These are phyloP conservation scores for Boletus pseudo-olivaceus DNA, from an alignment of 768 basidiomycete species.

Conservation along the genomic window DNA sequence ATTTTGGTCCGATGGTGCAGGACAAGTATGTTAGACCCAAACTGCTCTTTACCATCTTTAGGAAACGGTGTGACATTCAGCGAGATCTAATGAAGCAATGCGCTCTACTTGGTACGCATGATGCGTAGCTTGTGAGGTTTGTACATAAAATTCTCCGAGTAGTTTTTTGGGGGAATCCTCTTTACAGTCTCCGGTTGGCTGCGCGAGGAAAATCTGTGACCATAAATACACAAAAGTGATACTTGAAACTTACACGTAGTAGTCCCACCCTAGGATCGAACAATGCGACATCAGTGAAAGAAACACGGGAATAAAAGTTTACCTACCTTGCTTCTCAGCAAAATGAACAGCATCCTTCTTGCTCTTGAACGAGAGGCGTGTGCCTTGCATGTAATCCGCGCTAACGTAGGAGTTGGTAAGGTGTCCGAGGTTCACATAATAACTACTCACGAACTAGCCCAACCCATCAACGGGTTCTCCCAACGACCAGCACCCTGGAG, in stretches of 20 bases:
- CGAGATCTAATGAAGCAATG: conserved; percentile 2
- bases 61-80: neutral
- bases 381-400: conserved; percentile 96
- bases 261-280: conserved; percentile 76
- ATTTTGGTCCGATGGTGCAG: neutral
- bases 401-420: conserved; percentile 34
- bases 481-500: conserved; percentile 88
- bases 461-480: conserved; percentile 99
- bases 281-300: neutral
- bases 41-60: neutral
- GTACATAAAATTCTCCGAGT: conserved; percentile 90
- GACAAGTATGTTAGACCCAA: neutral
- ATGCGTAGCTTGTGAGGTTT: conserved; percentile 76
- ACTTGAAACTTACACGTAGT: conserved; percentile 68
- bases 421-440: neutral
- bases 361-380: conserved; percentile 74
- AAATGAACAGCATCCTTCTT: conserved; percentile 93
- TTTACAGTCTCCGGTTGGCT: conserved; percentile 60
- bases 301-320: neutral
- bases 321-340: conserved; percentile 90
- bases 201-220: conserved; percentile 7
- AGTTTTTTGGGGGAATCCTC: conserved; percentile 81
- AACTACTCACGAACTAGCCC: conserved; percentile 82
- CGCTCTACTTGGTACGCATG: conserved; percentile 82
- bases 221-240: neutral